A percentile compares a stretch with the other conserved stretches of the same genome.
Evolutionary conservation across 768 basidiomycete species (phyloP).

Genomic region (Galerina marginata): DNA sequence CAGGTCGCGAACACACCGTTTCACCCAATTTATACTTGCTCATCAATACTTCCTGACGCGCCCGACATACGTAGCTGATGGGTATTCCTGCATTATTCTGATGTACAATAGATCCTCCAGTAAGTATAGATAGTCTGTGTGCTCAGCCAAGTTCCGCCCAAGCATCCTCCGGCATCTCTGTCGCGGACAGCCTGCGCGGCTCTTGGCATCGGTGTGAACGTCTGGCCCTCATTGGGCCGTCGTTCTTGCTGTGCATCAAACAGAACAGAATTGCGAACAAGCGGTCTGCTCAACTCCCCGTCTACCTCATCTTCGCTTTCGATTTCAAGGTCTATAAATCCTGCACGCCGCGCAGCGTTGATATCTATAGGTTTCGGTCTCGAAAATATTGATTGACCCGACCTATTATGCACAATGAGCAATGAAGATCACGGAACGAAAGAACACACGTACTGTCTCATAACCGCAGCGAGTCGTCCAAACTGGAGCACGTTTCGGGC

Average conservation of each 20-base stretch:
- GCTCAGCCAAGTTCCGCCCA: slow-evolving; percentile 69
- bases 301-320: slow-evolving; percentile 71
- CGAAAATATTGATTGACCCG: slow-evolving; percentile 88
- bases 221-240: slow-evolving; percentile 25
- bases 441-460: slow-evolving; percentile 77
- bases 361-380: slow-evolving; percentile 88
- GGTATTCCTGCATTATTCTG: background rate
- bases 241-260: slow-evolving; percentile 57
- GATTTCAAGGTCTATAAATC: slow-evolving; percentile 76
- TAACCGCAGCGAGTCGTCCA: slow-evolving; percentile 87
- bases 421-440: slow-evolving; percentile 12
- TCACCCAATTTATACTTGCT: background rate
- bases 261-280: slow-evolving; percentile 63
- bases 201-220: slow-evolving; percentile 63
- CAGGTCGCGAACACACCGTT: slow-evolving; percentile 4
- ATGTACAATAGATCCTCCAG: background rate
- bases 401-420: slow-evolving; percentile 47
- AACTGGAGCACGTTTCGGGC: slow-evolving; percentile 94
- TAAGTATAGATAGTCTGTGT: background rate
- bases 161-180: slow-evolving; percentile 68
- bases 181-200: slow-evolving; percentile 59
- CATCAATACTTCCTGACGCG: background rate
- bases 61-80: too few species aligned
- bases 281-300: slow-evolving; percentile 61
- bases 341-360: slow-evolving; percentile 67